Evolutionary conservation across 257 asterid species (phyloP).

Genomic region (Scutellaria barbata): DNA sequence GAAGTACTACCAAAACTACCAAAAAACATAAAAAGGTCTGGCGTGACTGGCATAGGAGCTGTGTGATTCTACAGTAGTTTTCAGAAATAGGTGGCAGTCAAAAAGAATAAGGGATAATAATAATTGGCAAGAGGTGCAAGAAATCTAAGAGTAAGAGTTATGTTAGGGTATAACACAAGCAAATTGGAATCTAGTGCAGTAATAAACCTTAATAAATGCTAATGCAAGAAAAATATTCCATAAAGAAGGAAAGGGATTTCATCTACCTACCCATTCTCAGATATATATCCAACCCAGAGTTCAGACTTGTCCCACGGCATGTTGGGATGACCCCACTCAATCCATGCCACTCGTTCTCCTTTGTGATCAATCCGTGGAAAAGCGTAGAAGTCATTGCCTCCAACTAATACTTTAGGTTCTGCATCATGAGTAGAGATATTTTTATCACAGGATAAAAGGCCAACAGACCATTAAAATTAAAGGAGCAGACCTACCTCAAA

Average conservation of each 20-base stretch:
- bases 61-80: not conserved
- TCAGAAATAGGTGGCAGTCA: not conserved
- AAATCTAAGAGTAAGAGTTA: conserved; percentile 10
- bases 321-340: conserved; percentile 96
- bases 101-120: not conserved
- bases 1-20: not conserved
- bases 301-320: conserved; percentile 99
- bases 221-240: conserved; percentile 18
- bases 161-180: conserved; percentile 7
- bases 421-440: conserved; percentile 38
- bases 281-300: conserved; percentile 95
- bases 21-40: not conserved
- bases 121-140: conserved; percentile 3
- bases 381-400: conserved; percentile 90
- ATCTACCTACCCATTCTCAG: conserved; percentile 73
- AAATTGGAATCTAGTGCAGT: conserved; percentile 22
- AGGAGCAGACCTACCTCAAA: not conserved
- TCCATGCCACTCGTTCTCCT: conserved; percentile 94
- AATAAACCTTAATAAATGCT: conserved; percentile 20
- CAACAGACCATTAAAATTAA: not conserved
- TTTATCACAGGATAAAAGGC: conserved; percentile 10
- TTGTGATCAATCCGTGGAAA: conserved; percentile 83
- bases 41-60: too few species aligned
- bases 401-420: conserved; percentile 76
- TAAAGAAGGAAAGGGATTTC: not conserved